phyloP scores from a whole-genome alignment of 768 basidiomycete genomes.

The Gymnopilus junonius region DNA sequence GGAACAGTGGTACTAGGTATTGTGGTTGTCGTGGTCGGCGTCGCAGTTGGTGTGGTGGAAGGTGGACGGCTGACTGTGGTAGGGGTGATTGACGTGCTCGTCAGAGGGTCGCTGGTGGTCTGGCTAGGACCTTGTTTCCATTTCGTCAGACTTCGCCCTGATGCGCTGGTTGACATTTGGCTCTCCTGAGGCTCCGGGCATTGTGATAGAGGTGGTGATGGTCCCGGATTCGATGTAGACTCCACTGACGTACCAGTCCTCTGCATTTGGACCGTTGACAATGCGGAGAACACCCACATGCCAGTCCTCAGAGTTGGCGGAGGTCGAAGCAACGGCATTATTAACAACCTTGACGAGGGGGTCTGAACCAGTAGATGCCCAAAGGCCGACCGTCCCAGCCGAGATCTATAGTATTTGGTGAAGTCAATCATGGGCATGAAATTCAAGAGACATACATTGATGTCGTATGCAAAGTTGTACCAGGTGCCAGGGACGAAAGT shows the following conservation, averaged over 20 bases:
- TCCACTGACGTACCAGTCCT: conserved; percentile 64
- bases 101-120: background rate
- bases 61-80: conserved; percentile 19
- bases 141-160: background rate
- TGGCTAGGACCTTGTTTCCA: background rate
- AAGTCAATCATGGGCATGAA: background rate
- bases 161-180: background rate
- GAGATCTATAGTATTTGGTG: conserved; percentile 46
- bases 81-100: conserved; percentile 18
- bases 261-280: conserved; percentile 46
- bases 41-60: background rate
- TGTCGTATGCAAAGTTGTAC: conserved; percentile 73
- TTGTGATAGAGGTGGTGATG: conserved; percentile 56
- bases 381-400: conserved; percentile 53
- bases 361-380: conserved; percentile 53
- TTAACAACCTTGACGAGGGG: conserved; percentile 54
- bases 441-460: conserved; percentile 45
- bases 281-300: conserved; percentile 68
- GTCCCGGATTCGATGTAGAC: conserved; percentile 64
- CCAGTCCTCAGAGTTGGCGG: conserved; percentile 65
- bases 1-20: no score
- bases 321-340: conserved; percentile 53
- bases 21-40: background rate
- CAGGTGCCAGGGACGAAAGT: conserved; percentile 56
- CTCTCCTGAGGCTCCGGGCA: conserved; percentile 24